phyloP scores from a whole-genome alignment of 371 early-diverging fungal genomes.

The Funneliformis caledonium region DNA sequence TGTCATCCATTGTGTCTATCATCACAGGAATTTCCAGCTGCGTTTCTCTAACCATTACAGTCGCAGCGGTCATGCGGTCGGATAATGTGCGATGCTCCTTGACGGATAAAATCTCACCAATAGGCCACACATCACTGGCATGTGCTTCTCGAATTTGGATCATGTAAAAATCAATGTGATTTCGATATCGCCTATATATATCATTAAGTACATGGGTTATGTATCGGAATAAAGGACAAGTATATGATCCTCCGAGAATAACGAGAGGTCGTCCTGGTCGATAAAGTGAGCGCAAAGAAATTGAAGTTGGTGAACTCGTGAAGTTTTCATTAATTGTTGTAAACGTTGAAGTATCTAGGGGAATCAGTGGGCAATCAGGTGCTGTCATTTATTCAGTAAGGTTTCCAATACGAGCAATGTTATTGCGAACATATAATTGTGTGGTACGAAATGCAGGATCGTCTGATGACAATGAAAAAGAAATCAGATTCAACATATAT shows the following conservation, averaged over 20 bases:
- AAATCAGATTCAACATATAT: not conserved
- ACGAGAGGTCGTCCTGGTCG: slow-evolving; percentile 25
- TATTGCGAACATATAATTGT: slow-evolving; percentile 35
- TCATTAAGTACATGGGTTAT: slow-evolving; percentile 37
- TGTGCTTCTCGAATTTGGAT: slow-evolving; percentile 39
- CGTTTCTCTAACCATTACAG: slow-evolving; percentile 25
- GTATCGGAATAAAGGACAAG: slow-evolving; percentile 33
- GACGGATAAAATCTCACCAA: slow-evolving; percentile 29
- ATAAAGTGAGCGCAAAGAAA: slow-evolving; percentile 17
- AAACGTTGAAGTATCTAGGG: slow-evolving; percentile 8
- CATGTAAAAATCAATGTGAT: slow-evolving; percentile 29
- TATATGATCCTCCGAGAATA: slow-evolving; percentile 36
- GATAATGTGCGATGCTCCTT: slow-evolving; percentile 30
- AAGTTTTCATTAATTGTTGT: not conserved
- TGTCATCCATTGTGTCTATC: slow-evolving; percentile 37
- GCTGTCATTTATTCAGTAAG: slow-evolving; percentile 31
- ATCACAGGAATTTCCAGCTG: slow-evolving; percentile 20
- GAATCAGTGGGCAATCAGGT: slow-evolving; percentile 32
- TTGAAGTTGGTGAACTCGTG: not conserved
- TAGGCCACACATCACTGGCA: slow-evolving; percentile 36
- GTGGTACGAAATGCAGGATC: slow-evolving; percentile 35
- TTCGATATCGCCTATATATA: slow-evolving; percentile 18
- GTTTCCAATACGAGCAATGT: slow-evolving; percentile 23
- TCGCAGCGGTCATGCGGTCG: slow-evolving; percentile 25
- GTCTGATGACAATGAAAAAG: slow-evolving; percentile 7